Conservation (phyloP, 179 eudicot genomes). For the Silene vulgaris region DNA sequence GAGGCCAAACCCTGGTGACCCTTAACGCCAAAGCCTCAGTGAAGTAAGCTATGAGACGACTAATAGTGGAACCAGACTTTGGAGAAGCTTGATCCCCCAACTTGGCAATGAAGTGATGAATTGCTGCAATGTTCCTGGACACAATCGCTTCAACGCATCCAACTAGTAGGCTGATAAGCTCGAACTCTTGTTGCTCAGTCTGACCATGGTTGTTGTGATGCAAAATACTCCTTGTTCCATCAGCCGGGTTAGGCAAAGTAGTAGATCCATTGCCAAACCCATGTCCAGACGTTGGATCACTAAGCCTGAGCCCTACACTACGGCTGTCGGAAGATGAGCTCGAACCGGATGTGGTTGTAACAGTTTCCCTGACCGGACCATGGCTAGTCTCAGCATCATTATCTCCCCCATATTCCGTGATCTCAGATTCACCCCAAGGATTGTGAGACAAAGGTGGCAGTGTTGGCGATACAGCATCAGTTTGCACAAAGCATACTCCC, state of each 20-base stretch:
- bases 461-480: constrained; percentile 35
- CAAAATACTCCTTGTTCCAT: constrained; percentile 32
- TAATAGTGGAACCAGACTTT: constrained; percentile 48
- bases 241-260: constrained; percentile 37
- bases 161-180: constrained; percentile 61
- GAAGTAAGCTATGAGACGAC: constrained; percentile 67
- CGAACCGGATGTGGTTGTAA: constrained; percentile 47
- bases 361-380: constrained; percentile 31
- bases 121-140: constrained; percentile 45
- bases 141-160: constrained; percentile 63
- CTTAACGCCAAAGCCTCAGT: constrained; percentile 76
- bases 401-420: constrained; percentile 48
- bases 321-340: constrained; percentile 72
- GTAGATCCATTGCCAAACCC: constrained; percentile 67
- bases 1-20: constrained; percentile 68
- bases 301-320: constrained; percentile 38
- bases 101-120: constrained; percentile 53
- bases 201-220: constrained; percentile 30
- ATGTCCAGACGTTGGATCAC: constrained; percentile 33
- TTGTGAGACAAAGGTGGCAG: constrained; percentile 43
- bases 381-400: constrained; percentile 40
- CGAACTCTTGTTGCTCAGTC: constrained; percentile 54
- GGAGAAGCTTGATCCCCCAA: constrained; percentile 82
- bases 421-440: constrained; percentile 56
- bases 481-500: constrained; percentile 45